A percentile compares a stretch with the other conserved stretches of the same genome.
phyloP scores from a whole-genome alignment of 495 filamentous ascomycete genomes.

The Amphirosellinia nigrospora region DNA sequence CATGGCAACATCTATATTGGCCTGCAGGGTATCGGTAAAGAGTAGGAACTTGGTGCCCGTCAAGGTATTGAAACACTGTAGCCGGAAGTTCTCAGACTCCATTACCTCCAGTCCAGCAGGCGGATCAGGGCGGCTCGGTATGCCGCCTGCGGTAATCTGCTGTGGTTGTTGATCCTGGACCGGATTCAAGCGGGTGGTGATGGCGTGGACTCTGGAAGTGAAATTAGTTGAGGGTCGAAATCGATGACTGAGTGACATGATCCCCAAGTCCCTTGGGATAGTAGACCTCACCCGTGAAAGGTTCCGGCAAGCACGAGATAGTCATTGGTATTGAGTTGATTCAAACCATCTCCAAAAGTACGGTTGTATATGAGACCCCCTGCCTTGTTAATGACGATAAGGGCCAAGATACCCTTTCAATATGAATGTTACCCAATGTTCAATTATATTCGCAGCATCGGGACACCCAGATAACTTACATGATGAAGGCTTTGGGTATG shows the following conservation, averaged over 20 bases:
- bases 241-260: background rate
- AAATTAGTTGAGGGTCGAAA: background rate
- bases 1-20: slow-evolving; percentile 82
- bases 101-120: slow-evolving; percentile 83
- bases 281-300: slow-evolving; percentile 78
- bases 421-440: slow-evolving; percentile 22
- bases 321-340: slow-evolving; percentile 90
- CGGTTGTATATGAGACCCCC: slow-evolving; percentile 95
- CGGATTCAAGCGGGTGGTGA: slow-evolving; percentile 80
- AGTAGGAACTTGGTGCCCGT: slow-evolving; percentile 96
- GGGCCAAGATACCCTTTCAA: slow-evolving; percentile 80
- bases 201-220: slow-evolving; percentile 77
- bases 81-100: slow-evolving; percentile 86
- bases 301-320: slow-evolving; percentile 97
- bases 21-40: slow-evolving; percentile 90
- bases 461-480: slow-evolving; percentile 3
- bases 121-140: slow-evolving; percentile 59
- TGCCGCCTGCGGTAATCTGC: slow-evolving; percentile 51
- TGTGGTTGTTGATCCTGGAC: slow-evolving; percentile 48
- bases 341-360: slow-evolving; percentile 81
- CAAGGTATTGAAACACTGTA: slow-evolving; percentile 93
- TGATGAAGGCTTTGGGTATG: slow-evolving; percentile 7
- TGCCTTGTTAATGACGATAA: slow-evolving; percentile 98
- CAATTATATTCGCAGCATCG: background rate
- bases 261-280: background rate